Percentiles rank a stretch among this genome's conserved stretches.
phyloP scores from a whole-genome alignment of 768 basidiomycete genomes.

The Lactarius akahatsu region DNA sequence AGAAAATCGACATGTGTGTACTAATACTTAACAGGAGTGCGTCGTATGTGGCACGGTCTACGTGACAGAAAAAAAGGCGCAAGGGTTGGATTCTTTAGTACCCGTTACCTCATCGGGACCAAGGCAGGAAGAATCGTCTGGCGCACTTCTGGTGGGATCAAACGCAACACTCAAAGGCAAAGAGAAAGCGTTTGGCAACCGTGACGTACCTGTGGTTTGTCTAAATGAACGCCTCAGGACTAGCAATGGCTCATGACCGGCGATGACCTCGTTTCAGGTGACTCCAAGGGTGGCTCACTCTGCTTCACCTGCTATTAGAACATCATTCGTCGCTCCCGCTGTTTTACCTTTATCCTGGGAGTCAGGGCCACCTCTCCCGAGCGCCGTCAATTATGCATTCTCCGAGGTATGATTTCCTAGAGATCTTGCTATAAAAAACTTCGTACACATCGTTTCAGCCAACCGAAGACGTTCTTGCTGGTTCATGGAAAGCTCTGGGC shows the following conservation, averaged over 20 bases:
- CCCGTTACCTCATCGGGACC: conserved; percentile 7
- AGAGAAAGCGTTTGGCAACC: conserved; percentile 3
- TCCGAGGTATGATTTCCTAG: conserved; percentile 8
- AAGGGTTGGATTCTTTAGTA: conserved; percentile 17
- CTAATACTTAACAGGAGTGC: conserved; percentile 24
- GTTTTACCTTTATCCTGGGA: conserved; percentile 1
- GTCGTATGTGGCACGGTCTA: conserved; percentile 30
- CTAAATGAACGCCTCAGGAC: background rate
- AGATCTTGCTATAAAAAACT: background rate
- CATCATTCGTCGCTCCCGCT: background rate
- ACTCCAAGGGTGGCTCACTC: background rate
- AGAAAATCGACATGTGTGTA: background rate
- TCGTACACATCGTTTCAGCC: conserved; percentile 6
- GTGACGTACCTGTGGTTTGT: conserved; percentile 9
- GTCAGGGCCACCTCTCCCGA: conserved; percentile 6
- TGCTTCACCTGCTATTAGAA: conserved; percentile 7
- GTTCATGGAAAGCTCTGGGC: conserved; percentile 19
- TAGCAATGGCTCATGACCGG: background rate
- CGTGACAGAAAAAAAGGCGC: conserved; percentile 16
- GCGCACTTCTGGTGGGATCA: background rate
- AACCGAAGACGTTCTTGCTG: conserved; percentile 4
- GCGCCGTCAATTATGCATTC: background rate
- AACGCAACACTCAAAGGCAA: conserved; percentile 15
- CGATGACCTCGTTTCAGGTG: conserved; percentile 6
- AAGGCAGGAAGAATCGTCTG: conserved; percentile 7